Evolutionary conservation across 2,329 filamentous ascomycete species (phyloP), one percentile per base, ranked within the genome.

Genomic region (Nannizziopsis barbatae): DNA sequence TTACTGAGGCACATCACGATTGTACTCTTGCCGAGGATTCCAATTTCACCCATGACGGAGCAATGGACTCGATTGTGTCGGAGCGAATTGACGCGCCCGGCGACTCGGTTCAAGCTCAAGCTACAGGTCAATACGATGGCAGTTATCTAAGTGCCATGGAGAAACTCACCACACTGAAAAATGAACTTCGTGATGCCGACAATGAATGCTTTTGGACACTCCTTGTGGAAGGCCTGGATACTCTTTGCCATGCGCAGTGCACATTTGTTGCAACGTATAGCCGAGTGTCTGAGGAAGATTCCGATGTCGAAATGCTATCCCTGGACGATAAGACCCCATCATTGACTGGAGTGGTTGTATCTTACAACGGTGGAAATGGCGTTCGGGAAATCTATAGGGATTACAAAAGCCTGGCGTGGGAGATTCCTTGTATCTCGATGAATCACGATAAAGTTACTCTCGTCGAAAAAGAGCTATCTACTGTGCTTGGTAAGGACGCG

Each of bases 381-480:
- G 9, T 43, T 18, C 41, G 39, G 8, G 42, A 72, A 18, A 71
- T 79, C 44, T 67, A 78, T 55, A 73, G 74, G 52, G 75, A 83
- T 56, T 76, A 77, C 65, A 77, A 78, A 54, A 83, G 81, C 62
- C 74, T 79, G 56, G 75, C 79, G 33, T 81, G 80, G 55, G 77
- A 73, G 18, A 78, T 79, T 53, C 80, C 81, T 3, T 81, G 81
- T 62, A 75, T 75, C 32, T 75, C 82, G 59, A 84, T 85, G 81
- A 78, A 76, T 55, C 77, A 84, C 60, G 80, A 84, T 65, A 83
- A 84, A 61, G 77, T 83, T 44, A 81, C 83, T 59, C 64, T 84
- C 49, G 77, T 86, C 17, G 78, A 81, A 0, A 76, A 83, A 49
- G 70, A 72, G 37, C 63, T 85, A 40, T 70, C 70, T 46, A 73